These are phyloP conservation scores for button mushroom (Agaricus bisporus) DNA, from an alignment of 768 basidiomycete species.

Conservation along the genomic window DNA sequence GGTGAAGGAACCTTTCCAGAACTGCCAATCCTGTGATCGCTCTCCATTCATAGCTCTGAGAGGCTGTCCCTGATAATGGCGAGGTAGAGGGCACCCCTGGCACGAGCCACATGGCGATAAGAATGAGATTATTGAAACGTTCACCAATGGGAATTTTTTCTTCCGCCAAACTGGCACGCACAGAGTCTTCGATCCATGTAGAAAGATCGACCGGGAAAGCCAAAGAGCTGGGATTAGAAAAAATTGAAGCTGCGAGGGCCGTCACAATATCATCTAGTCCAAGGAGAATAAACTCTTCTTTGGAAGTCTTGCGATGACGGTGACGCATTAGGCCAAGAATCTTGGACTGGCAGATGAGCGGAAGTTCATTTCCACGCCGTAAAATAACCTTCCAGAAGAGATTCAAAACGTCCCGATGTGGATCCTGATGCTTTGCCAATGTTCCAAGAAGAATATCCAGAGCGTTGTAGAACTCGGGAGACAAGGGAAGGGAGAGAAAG, in stretches of 20 bases:
- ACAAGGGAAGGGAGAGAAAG: slow-evolving; percentile 20
- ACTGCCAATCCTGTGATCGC: slow-evolving; percentile 34
- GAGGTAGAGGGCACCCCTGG: background rate
- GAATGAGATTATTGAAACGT: slow-evolving; percentile 5
- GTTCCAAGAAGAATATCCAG: background rate
- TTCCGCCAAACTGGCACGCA: background rate
- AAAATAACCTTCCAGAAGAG: slow-evolving; percentile 38
- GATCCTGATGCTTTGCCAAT: slow-evolving; percentile 19
- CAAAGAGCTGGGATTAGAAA: background rate
- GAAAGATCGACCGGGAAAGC: background rate
- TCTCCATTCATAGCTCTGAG: slow-evolving; percentile 28
- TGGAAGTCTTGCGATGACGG: slow-evolving; percentile 17
- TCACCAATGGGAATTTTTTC: background rate
- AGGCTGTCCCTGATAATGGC: background rate
- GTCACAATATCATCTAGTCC: background rate
- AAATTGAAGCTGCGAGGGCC: slow-evolving; percentile 1
- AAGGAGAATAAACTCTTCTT: background rate
- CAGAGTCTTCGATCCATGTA: background rate
- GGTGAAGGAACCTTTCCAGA: slow-evolving; percentile 25
- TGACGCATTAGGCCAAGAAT: slow-evolving; percentile 29
- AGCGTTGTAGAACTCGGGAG: background rate
- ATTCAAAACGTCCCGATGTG: slow-evolving; percentile 16
- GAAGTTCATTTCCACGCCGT: slow-evolving; percentile 18
- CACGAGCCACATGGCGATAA: background rate
- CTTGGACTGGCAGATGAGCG: slow-evolving; percentile 21